Evolutionary conservation across 2,329 filamentous ascomycete genomes (phyloP).

Genomic region (Fonsecaea monophora): DNA sequence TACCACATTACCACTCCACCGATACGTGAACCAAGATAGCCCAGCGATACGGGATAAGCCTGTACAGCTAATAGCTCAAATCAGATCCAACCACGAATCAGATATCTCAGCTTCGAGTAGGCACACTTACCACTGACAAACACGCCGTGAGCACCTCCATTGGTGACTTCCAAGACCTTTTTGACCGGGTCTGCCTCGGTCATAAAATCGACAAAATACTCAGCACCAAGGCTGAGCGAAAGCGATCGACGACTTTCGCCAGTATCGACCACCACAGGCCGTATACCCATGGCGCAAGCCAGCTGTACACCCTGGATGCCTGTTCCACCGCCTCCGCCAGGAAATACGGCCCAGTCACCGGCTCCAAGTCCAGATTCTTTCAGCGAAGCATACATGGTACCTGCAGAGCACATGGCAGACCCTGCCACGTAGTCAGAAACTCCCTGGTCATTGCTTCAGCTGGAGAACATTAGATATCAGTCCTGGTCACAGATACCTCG

Average conservation of each 20-base stretch:
- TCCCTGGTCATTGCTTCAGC: constrained; percentile 54
- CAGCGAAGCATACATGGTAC: constrained; percentile 65
- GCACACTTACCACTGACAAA: constrained; percentile 46
- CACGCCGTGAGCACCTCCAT: constrained; percentile 57
- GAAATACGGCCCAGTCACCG: constrained; percentile 63
- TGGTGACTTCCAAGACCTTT: constrained; percentile 53
- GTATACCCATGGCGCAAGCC: constrained; percentile 62
- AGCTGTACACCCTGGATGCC: constrained; percentile 65
- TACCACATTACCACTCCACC: constrained; percentile 60
- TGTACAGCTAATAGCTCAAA: constrained; percentile 40
- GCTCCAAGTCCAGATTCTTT: constrained; percentile 58
- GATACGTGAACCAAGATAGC: constrained; percentile 55
- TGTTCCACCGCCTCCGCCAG: constrained; percentile 62
- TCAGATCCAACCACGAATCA: constrained; percentile 2
- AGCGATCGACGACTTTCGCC: constrained; percentile 57
- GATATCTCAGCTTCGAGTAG: background rate
- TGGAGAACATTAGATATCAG: background rate
- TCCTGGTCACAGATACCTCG: constrained; percentile 24
- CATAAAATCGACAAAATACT: constrained; percentile 62
- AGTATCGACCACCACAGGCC: constrained; percentile 62
- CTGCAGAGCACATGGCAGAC: constrained; percentile 66
- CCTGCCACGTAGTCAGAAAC: constrained; percentile 63
- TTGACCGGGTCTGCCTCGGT: constrained; percentile 47
- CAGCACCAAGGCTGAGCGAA: constrained; percentile 59
- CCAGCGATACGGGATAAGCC: constrained; percentile 51